Evolutionary conservation across 257 asterid genomes (phyloP), one percentile per base, ranked within the genome.

Genomic region (Petunia axillaris): DNA sequence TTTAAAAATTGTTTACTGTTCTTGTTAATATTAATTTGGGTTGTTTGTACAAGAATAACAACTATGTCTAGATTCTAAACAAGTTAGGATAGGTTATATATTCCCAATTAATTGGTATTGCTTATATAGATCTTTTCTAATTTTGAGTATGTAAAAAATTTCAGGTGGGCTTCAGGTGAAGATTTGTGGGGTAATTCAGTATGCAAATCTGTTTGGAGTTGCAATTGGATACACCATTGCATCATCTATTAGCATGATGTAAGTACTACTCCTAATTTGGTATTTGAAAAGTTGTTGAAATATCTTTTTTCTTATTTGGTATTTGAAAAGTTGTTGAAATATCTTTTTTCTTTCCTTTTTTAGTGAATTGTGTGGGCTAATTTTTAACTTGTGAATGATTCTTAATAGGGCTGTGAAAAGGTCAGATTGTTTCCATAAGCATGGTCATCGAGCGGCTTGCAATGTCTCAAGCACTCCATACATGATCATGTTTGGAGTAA

Each of bases 221-320:
- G 81, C 85, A 44, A 80, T 92, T 40, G 97, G 96, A 53, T 92
- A 92, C 46, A 89, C 97, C 25, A 87, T 92, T 64, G 91, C 96
- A 2, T 89, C 96, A 13, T 89, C 97, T 7, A 90, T 92, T 75
- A 91, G 96, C 85, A 87, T 90, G 92, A 91, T 86, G 96, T 92
- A 84, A 37, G 94, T 41, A 70, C 16, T 70, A 8, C 14, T 25
- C 25, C 25, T 40, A 44, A 8, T n/a, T 8, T 25, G 36, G 11
- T 46, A 67, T 11, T 41, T 40, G 36, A 67, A 35, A 25, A 37
- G 4, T 3, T 71, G 38, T 43, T 16, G 16, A 40, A 3, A 0
- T 71, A 0, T 36, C 25, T 41, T 8, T 11, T 71, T 71, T 16
- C 3, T 67, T 13, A 25, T 14, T 43, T 4, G 6, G 7, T 14